phyloP scores from a whole-genome alignment of 2,329 filamentous ascomycete species.

The Zarea fungicola region DNA sequence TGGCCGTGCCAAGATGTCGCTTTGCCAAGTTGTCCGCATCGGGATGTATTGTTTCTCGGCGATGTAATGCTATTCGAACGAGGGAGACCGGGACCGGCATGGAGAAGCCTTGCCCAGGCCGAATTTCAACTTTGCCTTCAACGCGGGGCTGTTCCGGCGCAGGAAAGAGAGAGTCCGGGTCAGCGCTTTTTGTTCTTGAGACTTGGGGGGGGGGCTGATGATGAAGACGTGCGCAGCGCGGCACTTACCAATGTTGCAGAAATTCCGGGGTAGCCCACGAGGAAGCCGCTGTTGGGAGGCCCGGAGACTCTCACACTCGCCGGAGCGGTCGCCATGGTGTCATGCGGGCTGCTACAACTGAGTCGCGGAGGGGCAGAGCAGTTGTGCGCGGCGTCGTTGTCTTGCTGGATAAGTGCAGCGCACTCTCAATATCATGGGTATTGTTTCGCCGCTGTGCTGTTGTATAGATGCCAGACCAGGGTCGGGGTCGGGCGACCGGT shows the following conservation, averaged over 20 bases:
- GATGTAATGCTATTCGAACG: slow-evolving; percentile 88
- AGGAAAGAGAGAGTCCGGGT: slow-evolving; percentile 17
- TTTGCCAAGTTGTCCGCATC: slow-evolving; percentile 91
- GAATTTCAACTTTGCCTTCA: slow-evolving; percentile 95
- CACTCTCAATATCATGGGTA: neutral
- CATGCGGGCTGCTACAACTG: slow-evolving; percentile 50
- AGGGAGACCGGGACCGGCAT: slow-evolving; percentile 87
- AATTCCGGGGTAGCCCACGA: slow-evolving; percentile 96
- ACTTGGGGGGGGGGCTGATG: too few relatives aligned
- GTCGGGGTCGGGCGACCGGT: neutral
- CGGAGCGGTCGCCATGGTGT: slow-evolving; percentile 29
- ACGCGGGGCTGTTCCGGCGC: slow-evolving; percentile 70
- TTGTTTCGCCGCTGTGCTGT: neutral
- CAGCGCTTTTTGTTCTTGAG: slow-evolving; percentile 11
- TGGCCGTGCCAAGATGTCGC: slow-evolving; percentile 81
- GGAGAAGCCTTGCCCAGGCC: slow-evolving; percentile 77
- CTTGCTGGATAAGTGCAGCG: neutral
- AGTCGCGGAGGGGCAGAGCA: slow-evolving; percentile 1
- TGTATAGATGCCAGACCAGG: neutral
- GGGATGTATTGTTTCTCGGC: slow-evolving; percentile 93
- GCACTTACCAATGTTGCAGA: slow-evolving; percentile 86
- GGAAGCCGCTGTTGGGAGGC: slow-evolving; percentile 92
- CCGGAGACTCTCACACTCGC: slow-evolving; percentile 83
- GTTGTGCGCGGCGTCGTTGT: neutral
- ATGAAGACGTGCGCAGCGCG: slow-evolving; percentile 14